These are phyloP conservation scores for Termitomyces sp. DNA, from an alignment of 768 basidiomycete species.

Conservation along the genomic window DNA sequence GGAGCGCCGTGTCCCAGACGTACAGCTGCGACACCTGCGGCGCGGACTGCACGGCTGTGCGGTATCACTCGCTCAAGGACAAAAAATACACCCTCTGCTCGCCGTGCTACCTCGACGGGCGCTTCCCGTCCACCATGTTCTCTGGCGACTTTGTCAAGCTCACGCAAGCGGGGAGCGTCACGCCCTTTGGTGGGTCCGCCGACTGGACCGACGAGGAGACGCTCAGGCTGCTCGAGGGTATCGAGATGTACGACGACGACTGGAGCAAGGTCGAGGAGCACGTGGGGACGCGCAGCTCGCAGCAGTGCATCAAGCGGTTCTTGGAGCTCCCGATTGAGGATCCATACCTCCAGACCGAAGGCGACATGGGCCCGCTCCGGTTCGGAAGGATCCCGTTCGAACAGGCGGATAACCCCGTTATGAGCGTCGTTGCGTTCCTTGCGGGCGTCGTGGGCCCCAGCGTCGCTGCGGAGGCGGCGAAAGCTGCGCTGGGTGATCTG, in stretches of 20 bases:
- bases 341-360: slow-evolving; percentile 78
- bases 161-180: slow-evolving; percentile 39
- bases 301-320: slow-evolving; percentile 96
- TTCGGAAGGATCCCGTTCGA: slow-evolving; percentile 86
- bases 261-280: slow-evolving; percentile 93
- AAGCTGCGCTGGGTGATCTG: slow-evolving; percentile 80
- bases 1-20: slow-evolving; percentile 29
- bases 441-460: slow-evolving; percentile 89
- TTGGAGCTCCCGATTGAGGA: slow-evolving; percentile 96
- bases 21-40: slow-evolving; percentile 94
- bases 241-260: slow-evolving; percentile 98
- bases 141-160: slow-evolving; percentile 96
- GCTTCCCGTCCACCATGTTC: slow-evolving; percentile 95
- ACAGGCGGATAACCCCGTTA: slow-evolving; percentile 94
- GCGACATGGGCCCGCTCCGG: slow-evolving; percentile 68
- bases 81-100: slow-evolving; percentile 90
- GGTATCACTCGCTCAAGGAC: slow-evolving; percentile 92
- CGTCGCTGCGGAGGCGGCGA: slow-evolving; percentile 92
- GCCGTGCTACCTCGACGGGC: slow-evolving; percentile 92
- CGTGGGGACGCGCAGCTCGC: slow-evolving; percentile 85
- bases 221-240: slow-evolving; percentile 85
- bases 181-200: slow-evolving; percentile 32
- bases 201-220: slow-evolving; percentile 93
- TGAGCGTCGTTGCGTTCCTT: slow-evolving; percentile 97
- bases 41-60: slow-evolving; percentile 81